phyloP scores from a whole-genome alignment of 768 basidiomycete species.

The Phylloporus sp. region DNA sequence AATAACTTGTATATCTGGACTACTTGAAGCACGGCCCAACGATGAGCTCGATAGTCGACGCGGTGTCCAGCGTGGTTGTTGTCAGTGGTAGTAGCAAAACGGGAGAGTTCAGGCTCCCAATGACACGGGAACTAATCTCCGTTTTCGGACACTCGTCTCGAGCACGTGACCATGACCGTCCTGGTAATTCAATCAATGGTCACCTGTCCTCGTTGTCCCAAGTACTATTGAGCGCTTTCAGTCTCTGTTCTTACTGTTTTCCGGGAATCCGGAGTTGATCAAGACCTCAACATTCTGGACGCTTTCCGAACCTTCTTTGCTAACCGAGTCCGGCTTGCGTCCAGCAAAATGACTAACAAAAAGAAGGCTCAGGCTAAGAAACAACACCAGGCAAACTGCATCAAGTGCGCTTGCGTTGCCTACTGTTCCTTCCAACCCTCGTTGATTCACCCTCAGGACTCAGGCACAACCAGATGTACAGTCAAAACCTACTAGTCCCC shows the following conservation, averaged over 20 bases:
- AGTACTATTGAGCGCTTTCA: background rate
- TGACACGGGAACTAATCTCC: slow-evolving; percentile 11
- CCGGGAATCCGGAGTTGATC: background rate
- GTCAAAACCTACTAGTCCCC: slow-evolving; percentile 13
- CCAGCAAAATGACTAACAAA: slow-evolving; percentile 29
- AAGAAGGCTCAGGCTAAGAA: slow-evolving; percentile 30
- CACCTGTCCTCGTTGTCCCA: background rate
- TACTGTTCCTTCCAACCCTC: background rate
- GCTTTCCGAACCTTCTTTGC: slow-evolving; percentile 3
- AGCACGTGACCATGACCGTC: slow-evolving; percentile 12
- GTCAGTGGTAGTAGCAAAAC: background rate
- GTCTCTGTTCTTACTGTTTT: background rate
- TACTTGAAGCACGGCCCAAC: background rate
- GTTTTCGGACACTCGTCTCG: background rate
- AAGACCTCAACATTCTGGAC: slow-evolving; percentile 4
- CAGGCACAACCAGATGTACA: slow-evolving; percentile 7
- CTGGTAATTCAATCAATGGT: slow-evolving; percentile 2
- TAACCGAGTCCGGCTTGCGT: background rate
- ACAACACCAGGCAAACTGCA: slow-evolving; percentile 22
- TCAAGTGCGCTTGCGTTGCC: slow-evolving; percentile 17
- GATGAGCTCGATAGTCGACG: slow-evolving; percentile 1
- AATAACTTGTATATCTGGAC: background rate
- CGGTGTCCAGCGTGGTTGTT: slow-evolving; percentile 5
- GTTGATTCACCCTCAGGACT: slow-evolving; percentile 16
- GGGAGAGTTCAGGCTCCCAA: background rate